Percentiles rank a stretch among this genome's conserved stretches.
These are phyloP conservation scores for Pseudogymnoascus sp. DNA, from an alignment of 2,329 filamentous ascomycete species.

Conservation along the genomic window DNA sequence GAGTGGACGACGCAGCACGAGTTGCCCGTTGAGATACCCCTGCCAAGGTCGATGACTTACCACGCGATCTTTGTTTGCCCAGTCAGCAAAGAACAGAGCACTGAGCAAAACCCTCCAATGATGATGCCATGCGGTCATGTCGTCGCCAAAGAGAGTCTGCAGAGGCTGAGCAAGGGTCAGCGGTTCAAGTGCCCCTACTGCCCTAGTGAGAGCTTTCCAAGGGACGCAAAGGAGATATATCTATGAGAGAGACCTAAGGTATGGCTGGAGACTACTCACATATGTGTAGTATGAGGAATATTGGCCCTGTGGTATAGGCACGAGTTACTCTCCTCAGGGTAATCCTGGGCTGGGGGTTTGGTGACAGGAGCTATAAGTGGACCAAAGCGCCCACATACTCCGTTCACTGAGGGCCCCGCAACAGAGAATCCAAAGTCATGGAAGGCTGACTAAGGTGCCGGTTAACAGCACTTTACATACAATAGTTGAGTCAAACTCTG, in stretches of 20 bases:
- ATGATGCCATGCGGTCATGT: conserved; percentile 96
- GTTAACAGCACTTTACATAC: not conserved
- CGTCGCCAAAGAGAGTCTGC: conserved; percentile 74
- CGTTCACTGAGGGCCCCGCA: not conserved
- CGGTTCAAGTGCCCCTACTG: conserved; percentile 97
- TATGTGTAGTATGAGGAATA: not conserved
- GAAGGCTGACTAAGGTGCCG: conserved; percentile 3
- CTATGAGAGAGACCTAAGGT: not conserved
- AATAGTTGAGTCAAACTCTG: not conserved
- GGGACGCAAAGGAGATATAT: conserved; percentile 49
- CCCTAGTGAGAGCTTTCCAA: conserved; percentile 69
- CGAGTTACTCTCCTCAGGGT: not conserved
- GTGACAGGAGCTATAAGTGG: conserved; percentile 3
- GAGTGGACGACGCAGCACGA: conserved; percentile 93
- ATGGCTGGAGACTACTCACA: not conserved
- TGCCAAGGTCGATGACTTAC: conserved; percentile 59
- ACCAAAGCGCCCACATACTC: not conserved
- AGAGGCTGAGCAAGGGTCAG: conserved; percentile 67
- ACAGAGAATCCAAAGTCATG: not conserved
- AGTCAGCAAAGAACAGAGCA: conserved; percentile 92
- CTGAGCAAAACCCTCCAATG: conserved; percentile 88
- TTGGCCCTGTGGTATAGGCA: not conserved
- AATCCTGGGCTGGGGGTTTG: not conserved
- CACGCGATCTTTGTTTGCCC: conserved; percentile 98
- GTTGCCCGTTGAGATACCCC: conserved; percentile 65